Evolutionary conservation across 2,329 filamentous ascomycete genomes (phyloP).

Genomic region (Chaetomiaceae sp.): DNA sequence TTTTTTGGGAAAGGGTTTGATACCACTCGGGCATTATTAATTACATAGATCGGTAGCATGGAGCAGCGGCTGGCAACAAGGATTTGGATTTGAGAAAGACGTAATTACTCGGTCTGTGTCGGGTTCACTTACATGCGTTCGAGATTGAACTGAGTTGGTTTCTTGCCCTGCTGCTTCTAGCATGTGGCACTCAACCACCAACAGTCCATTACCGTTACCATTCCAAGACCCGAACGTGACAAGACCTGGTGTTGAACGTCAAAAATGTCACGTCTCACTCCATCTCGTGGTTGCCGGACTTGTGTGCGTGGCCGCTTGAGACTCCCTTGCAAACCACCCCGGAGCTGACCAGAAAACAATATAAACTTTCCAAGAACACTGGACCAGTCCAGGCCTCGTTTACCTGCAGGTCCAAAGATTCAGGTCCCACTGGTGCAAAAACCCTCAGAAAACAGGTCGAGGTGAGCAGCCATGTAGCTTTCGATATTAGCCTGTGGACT

Average conservation of each 20-base stretch:
- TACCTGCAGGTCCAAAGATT: background rate
- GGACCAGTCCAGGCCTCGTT: background rate
- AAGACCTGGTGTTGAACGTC: background rate
- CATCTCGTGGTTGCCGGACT: too few relatives aligned
- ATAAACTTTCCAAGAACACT: too few relatives aligned
- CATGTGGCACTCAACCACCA: background rate
- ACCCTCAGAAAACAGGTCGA: background rate
- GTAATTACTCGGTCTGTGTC: too few relatives aligned
- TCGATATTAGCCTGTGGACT: constrained; percentile 3
- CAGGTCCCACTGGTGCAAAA: background rate
- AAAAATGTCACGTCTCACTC: constrained; percentile 3
- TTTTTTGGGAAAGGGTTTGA: constrained; percentile 2
- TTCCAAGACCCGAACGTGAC: background rate
- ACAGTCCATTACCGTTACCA: background rate
- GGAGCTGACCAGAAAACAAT: too few relatives aligned
- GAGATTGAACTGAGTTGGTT: too few relatives aligned
- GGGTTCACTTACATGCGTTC: too few relatives aligned
- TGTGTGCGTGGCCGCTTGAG: too few relatives aligned
- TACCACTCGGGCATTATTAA: constrained; percentile 1
- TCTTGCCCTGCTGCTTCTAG: too few relatives aligned
- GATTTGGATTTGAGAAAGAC: background rate
- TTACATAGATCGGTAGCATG: too few relatives aligned
- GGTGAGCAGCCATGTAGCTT: background rate
- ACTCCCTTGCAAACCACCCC: too few relatives aligned
- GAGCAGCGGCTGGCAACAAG: constrained; percentile 2